Percentiles rank a stretch among this genome's conserved stretches.
Evolutionary conservation across 768 basidiomycete species (phyloP).

Genomic region (Lentinula aciculospora): DNA sequence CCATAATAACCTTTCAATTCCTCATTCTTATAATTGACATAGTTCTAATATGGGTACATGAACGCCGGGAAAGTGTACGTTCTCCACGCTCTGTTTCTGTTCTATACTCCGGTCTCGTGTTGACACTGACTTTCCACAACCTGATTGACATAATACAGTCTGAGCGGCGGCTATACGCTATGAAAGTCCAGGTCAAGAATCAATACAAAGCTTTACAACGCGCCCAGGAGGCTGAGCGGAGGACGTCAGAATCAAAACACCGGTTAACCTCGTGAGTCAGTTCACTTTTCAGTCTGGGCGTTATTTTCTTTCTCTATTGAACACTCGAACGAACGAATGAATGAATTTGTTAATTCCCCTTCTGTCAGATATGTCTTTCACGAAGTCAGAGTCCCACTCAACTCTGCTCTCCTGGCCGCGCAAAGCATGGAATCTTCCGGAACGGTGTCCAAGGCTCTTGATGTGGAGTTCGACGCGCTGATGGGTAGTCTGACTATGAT

Average conservation of each 20-base stretch:
- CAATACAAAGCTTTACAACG: conserved; percentile 44
- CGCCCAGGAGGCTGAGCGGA: conserved; percentile 5
- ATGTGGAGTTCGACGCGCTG: conserved; percentile 63
- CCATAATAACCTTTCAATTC: conserved; percentile 23
- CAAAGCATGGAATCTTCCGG: conserved; percentile 64
- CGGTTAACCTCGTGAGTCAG: conserved; percentile 44
- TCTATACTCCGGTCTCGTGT: not conserved
- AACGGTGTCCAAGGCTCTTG: conserved; percentile 47
- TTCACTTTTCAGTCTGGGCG: conserved; percentile 6
- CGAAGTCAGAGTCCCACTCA: conserved; percentile 57
- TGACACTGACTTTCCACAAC: no score
- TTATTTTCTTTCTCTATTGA: not conserved
- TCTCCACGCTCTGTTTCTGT: not conserved
- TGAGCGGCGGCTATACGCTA: conserved; percentile 43
- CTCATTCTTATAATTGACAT: not conserved
- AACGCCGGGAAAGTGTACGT: conserved; percentile 19
- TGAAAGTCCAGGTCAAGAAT: conserved; percentile 46
- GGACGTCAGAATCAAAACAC: conserved; percentile 8
- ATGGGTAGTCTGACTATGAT: conserved; percentile 68
- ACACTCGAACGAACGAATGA: not conserved
- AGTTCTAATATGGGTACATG: conserved; percentile 15
- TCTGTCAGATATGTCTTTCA: conserved; percentile 42
- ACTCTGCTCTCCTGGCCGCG: conserved; percentile 53
- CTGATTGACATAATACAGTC: conserved; percentile 22
- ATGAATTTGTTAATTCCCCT: not conserved